These are phyloP conservation scores for Paraphaeosphaeria sporulosa DNA, from an alignment of 2,329 filamentous ascomycete species.

Conservation along the genomic window DNA sequence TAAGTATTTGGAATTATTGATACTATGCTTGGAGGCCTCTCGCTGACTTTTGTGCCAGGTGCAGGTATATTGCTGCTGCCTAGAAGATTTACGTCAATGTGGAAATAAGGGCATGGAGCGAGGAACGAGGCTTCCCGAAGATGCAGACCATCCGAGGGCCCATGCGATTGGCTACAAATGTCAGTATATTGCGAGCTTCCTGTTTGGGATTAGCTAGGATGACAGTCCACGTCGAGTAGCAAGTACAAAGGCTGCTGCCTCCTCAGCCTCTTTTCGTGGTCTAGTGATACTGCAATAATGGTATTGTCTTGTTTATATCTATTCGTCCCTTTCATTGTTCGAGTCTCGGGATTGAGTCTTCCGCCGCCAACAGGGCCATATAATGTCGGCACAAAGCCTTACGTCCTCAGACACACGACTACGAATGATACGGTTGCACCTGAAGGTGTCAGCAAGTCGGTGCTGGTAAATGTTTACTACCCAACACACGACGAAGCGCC, in stretches of 20 bases:
- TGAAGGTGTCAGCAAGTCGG: constrained; percentile 16
- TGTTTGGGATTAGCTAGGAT: neutral
- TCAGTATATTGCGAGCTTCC: neutral
- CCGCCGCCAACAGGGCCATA: constrained; percentile 26
- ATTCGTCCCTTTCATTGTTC: neutral
- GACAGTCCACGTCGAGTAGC: neutral
- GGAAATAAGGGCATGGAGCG: neutral
- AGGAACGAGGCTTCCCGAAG: neutral
- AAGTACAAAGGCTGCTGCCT: constrained; percentile 3
- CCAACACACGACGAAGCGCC: constrained; percentile 13
- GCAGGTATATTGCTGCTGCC: neutral
- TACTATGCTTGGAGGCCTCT: too few relatives aligned
- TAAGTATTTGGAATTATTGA: too few relatives aligned
- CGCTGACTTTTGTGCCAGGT: too few relatives aligned
- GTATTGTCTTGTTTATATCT: neutral
- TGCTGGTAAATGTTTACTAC: constrained; percentile 26
- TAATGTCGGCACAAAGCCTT: constrained; percentile 21
- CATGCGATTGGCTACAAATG: neutral
- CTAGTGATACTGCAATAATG: neutral
- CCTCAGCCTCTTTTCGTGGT: neutral
- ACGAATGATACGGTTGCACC: constrained; percentile 23
- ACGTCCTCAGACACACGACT: constrained; percentile 21
- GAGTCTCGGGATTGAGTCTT: constrained; percentile 7
- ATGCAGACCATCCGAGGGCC: neutral
- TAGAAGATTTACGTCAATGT: neutral